Base-by-base conservation (phyloP, 2,329 filamentous ascomycete species). In the Rutstroemia sp. region DNA sequence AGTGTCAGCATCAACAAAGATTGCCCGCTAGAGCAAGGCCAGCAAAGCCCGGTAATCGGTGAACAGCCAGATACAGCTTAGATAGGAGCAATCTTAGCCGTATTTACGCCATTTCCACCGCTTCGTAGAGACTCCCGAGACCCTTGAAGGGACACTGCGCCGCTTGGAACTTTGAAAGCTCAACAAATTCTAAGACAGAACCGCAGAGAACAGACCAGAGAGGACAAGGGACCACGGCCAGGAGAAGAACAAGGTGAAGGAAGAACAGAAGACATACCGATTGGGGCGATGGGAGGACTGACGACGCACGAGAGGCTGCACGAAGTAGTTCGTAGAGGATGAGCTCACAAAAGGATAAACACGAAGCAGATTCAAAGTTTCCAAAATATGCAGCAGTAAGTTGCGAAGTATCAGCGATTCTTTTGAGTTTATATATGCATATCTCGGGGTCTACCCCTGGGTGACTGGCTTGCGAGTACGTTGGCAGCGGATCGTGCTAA, bases 31-130 rank as follows among this genome's bases (percentile, higher is more conserved):
- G 30, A 47, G 2, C 34, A 30, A 45, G 42, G 46, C 52, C 45
- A 49, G n/a, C 45, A 18, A 30, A 49, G 34, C 45, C 45, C 45
- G 45, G 49, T 34, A 54, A 49, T 54, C 52, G 37, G 45, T 54
- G 27, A 16, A 37, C 38, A 49, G 49, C 52, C 34, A 38, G 38
- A 49, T 25, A 34, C 14, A 18, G 45, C 34, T 38, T 18, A 54
- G 45, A 53, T 23, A 49, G 52, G 52, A 49, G 18, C 27, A 12
- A 42, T 25, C 19, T n/a, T n/a, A 14, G 44, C n/a, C 14, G 25
- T n/a, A 19, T 21, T 42, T 18, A 49, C 45, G 14, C 52, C 46
- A 54, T 54, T 54, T 30, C 16, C 14, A 14, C 6, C 19, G 25
- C 25, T 47, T 47, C 10, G 4, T 25, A 14, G 16, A 25, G 16